phyloP scores from a whole-genome alignment of 1,284 basidiomycete genomes.

The Xanthoconium separans region DNA sequence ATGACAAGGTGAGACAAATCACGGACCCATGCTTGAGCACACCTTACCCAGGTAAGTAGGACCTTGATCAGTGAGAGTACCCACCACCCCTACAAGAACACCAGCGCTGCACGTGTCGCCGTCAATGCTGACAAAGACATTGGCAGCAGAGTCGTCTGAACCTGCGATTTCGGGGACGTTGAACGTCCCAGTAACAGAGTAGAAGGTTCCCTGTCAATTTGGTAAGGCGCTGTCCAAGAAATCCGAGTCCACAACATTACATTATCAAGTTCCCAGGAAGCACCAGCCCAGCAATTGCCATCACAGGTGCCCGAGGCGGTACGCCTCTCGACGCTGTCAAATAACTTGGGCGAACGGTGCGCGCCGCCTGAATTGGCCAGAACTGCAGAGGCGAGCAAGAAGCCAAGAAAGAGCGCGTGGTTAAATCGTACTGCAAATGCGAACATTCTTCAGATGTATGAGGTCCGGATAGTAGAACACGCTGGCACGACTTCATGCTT shows the following conservation, averaged over 20 bases:
- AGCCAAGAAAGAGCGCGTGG: too few relatives aligned
- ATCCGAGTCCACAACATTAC: background rate
- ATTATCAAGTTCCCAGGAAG: background rate
- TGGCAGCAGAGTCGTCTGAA: background rate
- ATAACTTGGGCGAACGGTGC: background rate
- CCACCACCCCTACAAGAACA: background rate
- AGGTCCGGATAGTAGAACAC: too few relatives aligned
- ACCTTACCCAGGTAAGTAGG: background rate
- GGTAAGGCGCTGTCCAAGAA: background rate
- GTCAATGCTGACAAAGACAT: background rate
- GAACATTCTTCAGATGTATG: too few relatives aligned
- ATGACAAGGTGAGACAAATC: background rate
- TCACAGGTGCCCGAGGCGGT: background rate
- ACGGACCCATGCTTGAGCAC: background rate
- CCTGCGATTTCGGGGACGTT: background rate
- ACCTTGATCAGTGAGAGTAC: background rate
- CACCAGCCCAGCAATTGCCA: background rate
- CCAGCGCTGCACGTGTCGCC: background rate
- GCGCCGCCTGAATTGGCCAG: too few relatives aligned
- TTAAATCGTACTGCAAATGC: too few relatives aligned
- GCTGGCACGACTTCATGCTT: too few relatives aligned
- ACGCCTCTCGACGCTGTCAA: background rate
- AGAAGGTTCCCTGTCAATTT: background rate
- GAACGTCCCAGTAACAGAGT: background rate
- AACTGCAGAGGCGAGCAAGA: too few relatives aligned